phyloP scores from a whole-genome alignment of 148 eudicot genomes.

The Arbutus unedo region DNA sequence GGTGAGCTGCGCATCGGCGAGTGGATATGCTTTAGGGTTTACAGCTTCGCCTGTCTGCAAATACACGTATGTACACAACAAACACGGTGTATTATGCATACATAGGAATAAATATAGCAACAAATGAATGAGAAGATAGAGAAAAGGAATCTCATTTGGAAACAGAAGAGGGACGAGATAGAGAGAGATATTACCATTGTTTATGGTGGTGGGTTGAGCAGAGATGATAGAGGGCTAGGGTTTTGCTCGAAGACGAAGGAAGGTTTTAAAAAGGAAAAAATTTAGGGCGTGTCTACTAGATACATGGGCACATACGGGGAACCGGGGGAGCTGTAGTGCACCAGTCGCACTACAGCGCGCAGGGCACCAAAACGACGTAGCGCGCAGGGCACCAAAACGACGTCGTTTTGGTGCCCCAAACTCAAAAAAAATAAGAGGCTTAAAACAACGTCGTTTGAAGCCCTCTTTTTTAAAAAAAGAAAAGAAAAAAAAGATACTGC shows the following conservation, averaged over 20 bases:
- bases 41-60: constrained; percentile 50
- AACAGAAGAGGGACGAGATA: background rate
- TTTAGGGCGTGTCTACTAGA: background rate
- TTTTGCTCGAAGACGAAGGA: background rate
- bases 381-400: too few relatives aligned
- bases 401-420: too few relatives aligned
- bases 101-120: background rate
- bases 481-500: too few relatives aligned
- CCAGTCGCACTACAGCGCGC: too few relatives aligned
- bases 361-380: too few relatives aligned
- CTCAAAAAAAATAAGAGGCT: too few relatives aligned
- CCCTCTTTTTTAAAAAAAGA: too few relatives aligned
- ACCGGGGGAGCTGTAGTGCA: too few relatives aligned
- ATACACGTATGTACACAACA: background rate
- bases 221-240: background rate
- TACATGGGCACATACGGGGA: background rate
- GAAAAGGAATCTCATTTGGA: background rate
- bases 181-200: constrained; percentile 15
- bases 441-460: too few relatives aligned
- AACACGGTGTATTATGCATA: background rate
- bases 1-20: too few relatives aligned
- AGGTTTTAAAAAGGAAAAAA: too few relatives aligned
- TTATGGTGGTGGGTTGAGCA: background rate
- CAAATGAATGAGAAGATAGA: background rate
- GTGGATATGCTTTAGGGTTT: constrained; percentile 69